Conservation (phyloP, 441 rosid genomes). For the Populus hybrid region DNA sequence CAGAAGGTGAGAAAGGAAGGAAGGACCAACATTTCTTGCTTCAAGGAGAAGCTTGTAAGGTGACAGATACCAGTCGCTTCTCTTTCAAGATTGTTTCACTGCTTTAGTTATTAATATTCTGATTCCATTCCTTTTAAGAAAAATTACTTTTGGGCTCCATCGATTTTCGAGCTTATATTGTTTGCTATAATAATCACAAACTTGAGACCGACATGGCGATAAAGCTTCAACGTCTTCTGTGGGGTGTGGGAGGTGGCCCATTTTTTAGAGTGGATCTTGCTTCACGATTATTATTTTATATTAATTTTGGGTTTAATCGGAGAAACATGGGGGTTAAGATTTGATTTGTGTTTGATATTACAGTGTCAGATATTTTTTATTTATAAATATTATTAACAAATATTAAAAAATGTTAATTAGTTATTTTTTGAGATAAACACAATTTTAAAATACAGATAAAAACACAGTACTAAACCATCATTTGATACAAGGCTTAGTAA, state of each 20-base stretch:
- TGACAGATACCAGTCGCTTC: constrained; percentile 7
- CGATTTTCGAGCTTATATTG: constrained; percentile 26
- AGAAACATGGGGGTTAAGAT: constrained; percentile 13
- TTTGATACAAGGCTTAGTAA: too few relatives aligned
- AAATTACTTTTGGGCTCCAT: constrained; percentile 13
- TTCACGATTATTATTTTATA: not conserved
- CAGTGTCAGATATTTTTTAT: too few relatives aligned
- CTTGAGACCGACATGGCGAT: constrained; percentile 20
- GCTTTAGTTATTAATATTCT: too few relatives aligned
- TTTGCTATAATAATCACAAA: constrained; percentile 6
- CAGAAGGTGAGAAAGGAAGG: not conserved
- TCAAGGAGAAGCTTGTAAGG: constrained; percentile 29
- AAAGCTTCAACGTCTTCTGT: constrained; percentile 24
- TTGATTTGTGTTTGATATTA: too few relatives aligned
- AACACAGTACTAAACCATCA: too few relatives aligned
- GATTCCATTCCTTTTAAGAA: too few relatives aligned
- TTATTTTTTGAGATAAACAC: too few relatives aligned
- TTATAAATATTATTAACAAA: too few relatives aligned
- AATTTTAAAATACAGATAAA: too few relatives aligned
- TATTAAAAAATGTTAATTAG: too few relatives aligned
- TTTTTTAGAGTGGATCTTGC: constrained; percentile 35
- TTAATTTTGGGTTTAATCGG: constrained; percentile 14
- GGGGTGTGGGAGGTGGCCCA: constrained; percentile 22
- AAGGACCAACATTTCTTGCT: constrained; percentile 50
- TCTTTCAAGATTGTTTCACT: constrained; percentile 5